A percentile compares a stretch with the other conserved stretches of the same genome.
Evolutionary conservation across 768 basidiomycete genomes (phyloP).

Genomic region (Infundibulicybe gibba): DNA sequence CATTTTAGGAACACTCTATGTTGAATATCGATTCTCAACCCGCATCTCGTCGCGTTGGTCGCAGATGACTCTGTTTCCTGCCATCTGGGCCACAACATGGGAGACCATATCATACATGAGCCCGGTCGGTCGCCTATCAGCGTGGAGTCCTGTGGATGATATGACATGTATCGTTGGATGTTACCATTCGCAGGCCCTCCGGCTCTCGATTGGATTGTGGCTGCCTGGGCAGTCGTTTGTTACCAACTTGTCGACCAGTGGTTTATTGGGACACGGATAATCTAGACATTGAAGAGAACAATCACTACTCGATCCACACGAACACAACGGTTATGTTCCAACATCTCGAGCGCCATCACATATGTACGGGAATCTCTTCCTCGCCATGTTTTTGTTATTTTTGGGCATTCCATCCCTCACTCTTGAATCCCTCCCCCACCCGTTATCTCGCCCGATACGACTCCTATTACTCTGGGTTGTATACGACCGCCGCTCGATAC

Average conservation of each 20-base stretch:
- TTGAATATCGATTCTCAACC: slow-evolving; percentile 31
- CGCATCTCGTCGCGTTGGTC: slow-evolving; percentile 32
- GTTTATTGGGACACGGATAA: slow-evolving; percentile 45
- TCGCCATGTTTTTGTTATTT: slow-evolving; percentile 35
- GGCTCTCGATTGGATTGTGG: slow-evolving; percentile 70
- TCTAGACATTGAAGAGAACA: slow-evolving; percentile 14
- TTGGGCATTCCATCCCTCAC: slow-evolving; percentile 59
- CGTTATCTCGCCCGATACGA: slow-evolving; percentile 35
- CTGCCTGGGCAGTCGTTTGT: slow-evolving; percentile 69
- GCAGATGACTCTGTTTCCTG: slow-evolving; percentile 59
- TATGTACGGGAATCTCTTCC: slow-evolving; percentile 23
- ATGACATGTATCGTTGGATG: slow-evolving; percentile 62
- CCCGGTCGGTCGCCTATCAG: slow-evolving; percentile 67
- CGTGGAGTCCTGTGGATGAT: slow-evolving; percentile 64
- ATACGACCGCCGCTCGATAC: slow-evolving; percentile 49
- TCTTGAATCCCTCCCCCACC: slow-evolving; percentile 34
- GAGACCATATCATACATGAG: slow-evolving; percentile 46
- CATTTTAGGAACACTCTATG: slow-evolving; percentile 33
- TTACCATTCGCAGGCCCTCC: slow-evolving; percentile 51
- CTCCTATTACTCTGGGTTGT: slow-evolving; percentile 64
- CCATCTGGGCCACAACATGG: slow-evolving; percentile 68
- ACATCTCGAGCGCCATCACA: slow-evolving; percentile 9
- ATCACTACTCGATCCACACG: slow-evolving; percentile 4
- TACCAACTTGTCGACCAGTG: slow-evolving; percentile 51
- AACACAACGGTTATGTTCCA: slow-evolving; percentile 3